phyloP scores from a whole-genome alignment of 176 grass and related monocot genomes.

The Aegilops umbellulata region DNA sequence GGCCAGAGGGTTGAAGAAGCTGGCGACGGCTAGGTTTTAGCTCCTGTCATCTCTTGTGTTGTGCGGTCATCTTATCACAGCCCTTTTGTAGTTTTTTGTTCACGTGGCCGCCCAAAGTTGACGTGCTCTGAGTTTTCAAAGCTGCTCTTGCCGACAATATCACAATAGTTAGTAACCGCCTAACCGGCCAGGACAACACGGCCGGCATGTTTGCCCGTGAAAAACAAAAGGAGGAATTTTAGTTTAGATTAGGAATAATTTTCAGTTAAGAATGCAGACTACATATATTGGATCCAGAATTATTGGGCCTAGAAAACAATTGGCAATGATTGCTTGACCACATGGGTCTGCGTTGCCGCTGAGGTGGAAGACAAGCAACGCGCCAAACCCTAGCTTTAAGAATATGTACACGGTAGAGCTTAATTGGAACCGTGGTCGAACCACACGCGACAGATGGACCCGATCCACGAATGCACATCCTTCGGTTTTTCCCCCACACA shows the following conservation, averaged over 20 bases:
- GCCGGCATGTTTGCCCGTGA: neutral
- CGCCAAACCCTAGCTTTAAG: neutral
- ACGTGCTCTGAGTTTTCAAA: neutral
- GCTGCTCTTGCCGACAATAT: neutral
- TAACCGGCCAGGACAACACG: neutral
- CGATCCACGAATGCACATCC: neutral
- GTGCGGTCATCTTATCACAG: too few relatives aligned
- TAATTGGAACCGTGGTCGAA: neutral
- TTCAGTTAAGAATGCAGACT: neutral
- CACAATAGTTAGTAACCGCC: neutral
- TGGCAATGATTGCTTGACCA: neutral
- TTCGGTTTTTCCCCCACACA: neutral
- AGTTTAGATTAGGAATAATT: neutral
- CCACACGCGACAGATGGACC: neutral
- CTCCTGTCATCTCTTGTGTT: too few relatives aligned
- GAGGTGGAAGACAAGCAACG: neutral
- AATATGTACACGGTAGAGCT: neutral
- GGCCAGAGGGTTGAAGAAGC: too few relatives aligned
- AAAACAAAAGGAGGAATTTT: neutral
- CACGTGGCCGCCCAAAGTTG: neutral
- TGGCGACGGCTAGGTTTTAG: too few relatives aligned
- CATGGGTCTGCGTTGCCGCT: neutral
- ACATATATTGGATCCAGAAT: neutral
- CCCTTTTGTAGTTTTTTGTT: neutral
- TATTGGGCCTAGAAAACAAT: neutral